Evolutionary conservation across 257 asterid genomes (phyloP).

Genomic region (Linaria vulgaris): DNA sequence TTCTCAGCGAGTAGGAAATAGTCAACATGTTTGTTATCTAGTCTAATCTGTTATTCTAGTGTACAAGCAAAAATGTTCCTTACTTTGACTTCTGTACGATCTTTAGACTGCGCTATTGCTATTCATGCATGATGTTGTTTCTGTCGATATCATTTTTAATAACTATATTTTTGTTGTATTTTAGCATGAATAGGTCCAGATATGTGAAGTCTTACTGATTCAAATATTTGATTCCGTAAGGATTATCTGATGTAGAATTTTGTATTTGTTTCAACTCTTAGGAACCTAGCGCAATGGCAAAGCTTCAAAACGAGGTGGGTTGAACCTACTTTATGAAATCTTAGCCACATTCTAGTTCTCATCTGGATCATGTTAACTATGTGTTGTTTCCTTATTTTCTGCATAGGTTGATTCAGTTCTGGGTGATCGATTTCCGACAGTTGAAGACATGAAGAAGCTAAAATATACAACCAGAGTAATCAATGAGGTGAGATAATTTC

Average conservation of each 20-base stretch:
- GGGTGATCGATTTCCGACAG: slow-evolving; percentile 88
- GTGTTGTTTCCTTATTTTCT: slow-evolving; percentile 26
- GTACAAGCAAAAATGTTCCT: not conserved
- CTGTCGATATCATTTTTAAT: not conserved
- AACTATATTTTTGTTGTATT: too few relatives aligned
- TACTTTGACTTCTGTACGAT: too few relatives aligned
- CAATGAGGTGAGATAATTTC: slow-evolving; percentile 67
- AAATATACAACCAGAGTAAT: slow-evolving; percentile 90
- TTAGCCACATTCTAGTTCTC: slow-evolving; percentile 1
- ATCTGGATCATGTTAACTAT: slow-evolving; percentile 22
- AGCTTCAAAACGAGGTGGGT: slow-evolving; percentile 92
- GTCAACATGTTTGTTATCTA: not conserved
- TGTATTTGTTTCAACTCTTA: slow-evolving; percentile 35
- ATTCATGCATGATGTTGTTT: not conserved
- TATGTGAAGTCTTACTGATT: not conserved
- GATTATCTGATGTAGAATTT: not conserved
- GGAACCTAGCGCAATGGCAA: slow-evolving; percentile 88
- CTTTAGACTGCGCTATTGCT: not conserved
- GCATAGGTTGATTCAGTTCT: slow-evolving; percentile 81
- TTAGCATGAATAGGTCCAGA: not conserved
- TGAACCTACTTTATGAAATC: slow-evolving; percentile 6
- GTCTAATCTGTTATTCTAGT: not conserved
- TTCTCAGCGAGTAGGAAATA: not conserved
- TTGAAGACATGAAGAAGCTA: slow-evolving; percentile 93
- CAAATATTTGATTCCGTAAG: not conserved